Evolutionary conservation across 495 filamentous ascomycete genomes (phyloP).

Genomic region (Cudoniella acicularis): DNA sequence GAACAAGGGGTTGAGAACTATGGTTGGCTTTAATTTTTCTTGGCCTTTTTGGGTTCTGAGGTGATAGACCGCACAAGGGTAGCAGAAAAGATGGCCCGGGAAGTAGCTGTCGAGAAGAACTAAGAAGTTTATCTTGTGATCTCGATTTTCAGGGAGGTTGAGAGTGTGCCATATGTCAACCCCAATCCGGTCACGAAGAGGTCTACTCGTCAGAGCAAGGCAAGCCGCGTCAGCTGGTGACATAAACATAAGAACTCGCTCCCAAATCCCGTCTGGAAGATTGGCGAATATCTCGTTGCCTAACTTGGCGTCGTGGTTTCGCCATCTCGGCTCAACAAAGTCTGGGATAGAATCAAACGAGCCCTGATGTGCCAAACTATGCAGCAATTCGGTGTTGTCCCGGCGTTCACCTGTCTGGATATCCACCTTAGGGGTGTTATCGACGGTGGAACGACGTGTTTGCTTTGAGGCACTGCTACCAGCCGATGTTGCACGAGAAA

Average conservation of each 20-base stretch:
- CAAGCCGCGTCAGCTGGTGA: slow-evolving; percentile 40
- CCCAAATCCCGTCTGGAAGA: slow-evolving; percentile 43
- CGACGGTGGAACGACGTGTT: neutral
- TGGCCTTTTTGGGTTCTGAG: slow-evolving; percentile 42
- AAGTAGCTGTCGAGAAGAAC: slow-evolving; percentile 38
- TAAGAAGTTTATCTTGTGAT: slow-evolving; percentile 44
- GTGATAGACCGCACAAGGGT: slow-evolving; percentile 51
- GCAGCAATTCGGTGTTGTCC: slow-evolving; percentile 47
- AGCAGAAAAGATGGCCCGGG: slow-evolving; percentile 53
- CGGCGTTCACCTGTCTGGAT: slow-evolving; percentile 45
- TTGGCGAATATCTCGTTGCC: slow-evolving; percentile 43
- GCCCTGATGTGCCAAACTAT: slow-evolving; percentile 41
- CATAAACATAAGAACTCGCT: slow-evolving; percentile 35
- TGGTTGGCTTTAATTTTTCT: slow-evolving; percentile 45
- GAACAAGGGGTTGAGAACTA: slow-evolving; percentile 49
- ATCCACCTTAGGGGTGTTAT: slow-evolving; percentile 26
- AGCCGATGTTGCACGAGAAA: neutral
- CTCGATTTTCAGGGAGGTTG: slow-evolving; percentile 33
- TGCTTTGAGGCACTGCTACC: neutral
- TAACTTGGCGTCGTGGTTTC: slow-evolving; percentile 28
- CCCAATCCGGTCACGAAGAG: slow-evolving; percentile 40
- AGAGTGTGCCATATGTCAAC: slow-evolving; percentile 31
- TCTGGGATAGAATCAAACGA: slow-evolving; percentile 21
- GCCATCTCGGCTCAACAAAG: slow-evolving; percentile 18
- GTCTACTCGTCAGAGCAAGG: slow-evolving; percentile 45